Conservation (phyloP, 495 filamentous ascomycete genomes). For the Xylaria nigripes region DNA sequence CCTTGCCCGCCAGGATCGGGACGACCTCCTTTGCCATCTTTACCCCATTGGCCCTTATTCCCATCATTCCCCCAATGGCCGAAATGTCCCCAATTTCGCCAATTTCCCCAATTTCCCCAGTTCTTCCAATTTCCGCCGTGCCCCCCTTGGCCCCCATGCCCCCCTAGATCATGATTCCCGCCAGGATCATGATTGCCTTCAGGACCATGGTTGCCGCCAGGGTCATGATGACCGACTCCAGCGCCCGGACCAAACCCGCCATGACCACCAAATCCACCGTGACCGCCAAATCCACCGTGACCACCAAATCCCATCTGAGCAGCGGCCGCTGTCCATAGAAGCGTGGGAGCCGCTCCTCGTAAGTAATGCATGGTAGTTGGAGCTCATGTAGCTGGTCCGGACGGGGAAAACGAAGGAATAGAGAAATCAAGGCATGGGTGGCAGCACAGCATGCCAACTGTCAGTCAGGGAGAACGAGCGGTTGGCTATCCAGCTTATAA, state of each 20-base stretch:
- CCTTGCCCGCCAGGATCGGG: neutral
- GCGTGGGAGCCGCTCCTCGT: neutral
- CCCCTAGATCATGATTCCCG: neutral
- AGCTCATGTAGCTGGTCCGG: neutral
- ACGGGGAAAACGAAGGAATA: neutral
- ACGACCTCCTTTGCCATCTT: no score
- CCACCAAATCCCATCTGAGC: neutral
- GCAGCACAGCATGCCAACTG: no score
- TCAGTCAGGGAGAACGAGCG: no score
- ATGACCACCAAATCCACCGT: neutral
- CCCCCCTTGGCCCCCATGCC: neutral
- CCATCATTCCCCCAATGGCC: neutral
- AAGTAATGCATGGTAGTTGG: neutral
- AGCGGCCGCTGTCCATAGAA: neutral
- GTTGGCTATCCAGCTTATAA: no score
- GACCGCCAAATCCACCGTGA: neutral
- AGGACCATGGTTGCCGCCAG: neutral
- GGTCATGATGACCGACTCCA: neutral
- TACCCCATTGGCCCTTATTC: no score
- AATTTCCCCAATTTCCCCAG: neutral
- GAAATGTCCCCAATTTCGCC: neutral
- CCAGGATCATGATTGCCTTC: neutral
- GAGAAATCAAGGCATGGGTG: neutral
- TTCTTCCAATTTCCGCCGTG: neutral
- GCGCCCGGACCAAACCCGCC: neutral